Conservation (phyloP, 768 basidiomycete genomes). For the Kondoa malvinella region DNA sequence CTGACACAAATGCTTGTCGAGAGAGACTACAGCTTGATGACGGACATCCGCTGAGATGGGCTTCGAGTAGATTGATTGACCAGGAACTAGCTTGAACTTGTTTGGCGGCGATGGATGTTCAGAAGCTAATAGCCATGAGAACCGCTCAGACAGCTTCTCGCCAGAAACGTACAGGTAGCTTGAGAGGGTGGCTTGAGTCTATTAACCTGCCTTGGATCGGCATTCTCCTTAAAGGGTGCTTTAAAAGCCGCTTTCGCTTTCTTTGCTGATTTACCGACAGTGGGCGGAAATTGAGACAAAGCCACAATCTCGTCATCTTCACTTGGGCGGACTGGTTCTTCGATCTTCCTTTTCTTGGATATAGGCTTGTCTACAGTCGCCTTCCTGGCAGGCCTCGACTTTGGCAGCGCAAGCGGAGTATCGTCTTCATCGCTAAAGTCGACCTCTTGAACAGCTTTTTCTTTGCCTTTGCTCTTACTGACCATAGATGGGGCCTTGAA, state of each 20-base stretch:
- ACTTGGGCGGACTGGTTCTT: not conserved
- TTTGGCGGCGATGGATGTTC: not conserved
- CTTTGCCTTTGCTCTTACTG: not conserved
- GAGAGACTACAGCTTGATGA: not conserved
- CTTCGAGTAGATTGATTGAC: not conserved
- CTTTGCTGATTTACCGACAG: not conserved
- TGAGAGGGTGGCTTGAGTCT: not conserved
- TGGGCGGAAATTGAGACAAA: not conserved
- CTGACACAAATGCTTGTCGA: slow-evolving; percentile 7
- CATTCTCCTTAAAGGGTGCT: slow-evolving; percentile 2
- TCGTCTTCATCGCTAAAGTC: not conserved
- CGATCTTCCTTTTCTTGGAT: not conserved
- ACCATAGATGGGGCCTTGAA: not conserved
- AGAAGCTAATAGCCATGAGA: not conserved
- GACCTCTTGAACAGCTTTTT: not conserved
- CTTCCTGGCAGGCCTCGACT: no score
- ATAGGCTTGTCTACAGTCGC: no score
- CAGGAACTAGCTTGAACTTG: not conserved
- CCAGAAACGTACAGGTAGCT: not conserved
- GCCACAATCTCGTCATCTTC: not conserved
- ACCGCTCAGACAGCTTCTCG: no score
- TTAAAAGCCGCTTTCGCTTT: not conserved
- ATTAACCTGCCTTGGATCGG: not conserved
- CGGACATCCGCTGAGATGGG: not conserved
- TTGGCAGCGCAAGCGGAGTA: no score